Base-by-base conservation (phyloP, 345 rosid species). In the Eucalyptus cloeziana region DNA sequence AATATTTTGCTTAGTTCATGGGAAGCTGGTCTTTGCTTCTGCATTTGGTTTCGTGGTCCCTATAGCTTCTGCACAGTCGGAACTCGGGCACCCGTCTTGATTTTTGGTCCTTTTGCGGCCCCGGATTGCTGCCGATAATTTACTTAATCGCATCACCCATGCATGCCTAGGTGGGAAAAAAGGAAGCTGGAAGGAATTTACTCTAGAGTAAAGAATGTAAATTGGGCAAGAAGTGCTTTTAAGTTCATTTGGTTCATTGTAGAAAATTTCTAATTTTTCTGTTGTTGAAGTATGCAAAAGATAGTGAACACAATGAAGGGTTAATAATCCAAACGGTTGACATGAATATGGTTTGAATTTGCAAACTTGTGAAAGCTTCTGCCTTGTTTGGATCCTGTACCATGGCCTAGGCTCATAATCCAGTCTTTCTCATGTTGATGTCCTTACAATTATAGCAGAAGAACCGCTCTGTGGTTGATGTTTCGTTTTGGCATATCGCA, bases 401-500 rank as follows among this genome's bases (percentile, higher is more conserved):
- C 56, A 40, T 22, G 64, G 54, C 87, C 40, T 60, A 43, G 49
- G 30, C 86, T 50, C 85, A 64, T 40, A 22, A 47, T 22, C 52
- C 22, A 76, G 47, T 76, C 83, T 76, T 33, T 40, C 25, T 71
- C 13, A 71, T 31, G 58, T n/a, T 50, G 43, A 86, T 86, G 60
- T 86, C 86, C 86, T 30, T 33, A 33, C 80, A 33, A 69, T 33
- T 69, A 33, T 71, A 9, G 81, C 25, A 33, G 81, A 69, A 69
- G 80, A 33, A 71, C 80, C 24, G 6, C 44, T 71, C 40, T 52
- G 47, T 45, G 90, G 27, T 43, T 90, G 87, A 87, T 76, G 30
- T 51, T n/a, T 71, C 89, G 31, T 88, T 58, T 89, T 88, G 90
- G 76, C 87, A 85, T 49, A 85, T 49, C 43, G 90, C 96, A 97